phyloP scores from a whole-genome alignment of 1,139 yeast species.

The Saccharomycopsis phalli region DNA sequence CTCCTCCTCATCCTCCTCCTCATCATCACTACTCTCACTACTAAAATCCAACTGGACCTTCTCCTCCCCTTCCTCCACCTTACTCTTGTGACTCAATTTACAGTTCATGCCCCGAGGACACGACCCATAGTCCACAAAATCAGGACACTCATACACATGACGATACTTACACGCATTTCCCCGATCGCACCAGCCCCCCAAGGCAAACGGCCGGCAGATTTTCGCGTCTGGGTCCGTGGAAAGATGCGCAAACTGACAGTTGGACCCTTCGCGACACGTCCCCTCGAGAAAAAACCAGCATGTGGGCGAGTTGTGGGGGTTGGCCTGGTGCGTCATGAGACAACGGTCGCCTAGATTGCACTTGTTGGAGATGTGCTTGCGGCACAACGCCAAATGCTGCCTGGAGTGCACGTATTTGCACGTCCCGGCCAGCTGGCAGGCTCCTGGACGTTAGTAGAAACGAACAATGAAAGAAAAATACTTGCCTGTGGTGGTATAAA shows the following conservation, averaged over 20 bases:
- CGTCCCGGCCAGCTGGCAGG: constrained; percentile 41
- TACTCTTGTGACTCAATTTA: constrained; percentile 34
- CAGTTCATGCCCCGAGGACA: constrained; percentile 48
- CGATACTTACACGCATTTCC: constrained; percentile 50
- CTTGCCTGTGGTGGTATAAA: constrained; percentile 35
- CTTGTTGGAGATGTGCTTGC: constrained; percentile 35
- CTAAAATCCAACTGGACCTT: not conserved
- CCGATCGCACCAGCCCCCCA: constrained; percentile 58
- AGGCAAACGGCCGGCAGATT: constrained; percentile 59
- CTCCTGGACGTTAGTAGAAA: constrained; percentile 30
- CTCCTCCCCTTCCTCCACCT: constrained; percentile 1
- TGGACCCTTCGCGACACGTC: constrained; percentile 40
- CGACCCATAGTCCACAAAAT: constrained; percentile 34
- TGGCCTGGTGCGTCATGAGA: constrained; percentile 46
- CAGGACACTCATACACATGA: constrained; percentile 65
- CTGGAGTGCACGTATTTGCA: constrained; percentile 53
- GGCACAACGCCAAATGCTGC: constrained; percentile 47
- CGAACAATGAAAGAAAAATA: constrained; percentile 22
- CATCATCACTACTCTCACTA: not conserved
- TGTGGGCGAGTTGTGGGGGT: constrained; percentile 56
- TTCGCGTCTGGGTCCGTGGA: constrained; percentile 35
- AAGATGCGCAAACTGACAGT: constrained; percentile 52
- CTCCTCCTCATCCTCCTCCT: constrained; percentile 3
- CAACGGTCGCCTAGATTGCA: constrained; percentile 44
- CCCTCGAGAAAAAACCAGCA: constrained; percentile 47